Percentiles rank a stretch among this genome's conserved stretches.
These are phyloP conservation scores for Eimeria praecox DNA, from an alignment of 169 alveolate genomes.

Conservation along the genomic window DNA sequence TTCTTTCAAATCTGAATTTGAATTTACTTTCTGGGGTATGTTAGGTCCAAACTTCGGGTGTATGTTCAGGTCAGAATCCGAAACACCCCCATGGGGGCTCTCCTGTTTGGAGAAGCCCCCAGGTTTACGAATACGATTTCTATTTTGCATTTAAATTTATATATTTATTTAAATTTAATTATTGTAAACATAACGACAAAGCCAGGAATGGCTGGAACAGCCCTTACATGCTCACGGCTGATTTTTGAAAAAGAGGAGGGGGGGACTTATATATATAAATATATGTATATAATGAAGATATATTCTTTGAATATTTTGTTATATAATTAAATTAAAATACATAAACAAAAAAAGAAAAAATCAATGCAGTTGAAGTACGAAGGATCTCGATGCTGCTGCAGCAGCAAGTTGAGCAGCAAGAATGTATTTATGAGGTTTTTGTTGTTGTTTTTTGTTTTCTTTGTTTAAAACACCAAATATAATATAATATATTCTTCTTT, in stretches of 20 bases:
- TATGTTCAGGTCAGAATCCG: not conserved
- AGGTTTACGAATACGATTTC: not conserved
- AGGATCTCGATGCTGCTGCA: not conserved
- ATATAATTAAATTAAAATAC: not conserved
- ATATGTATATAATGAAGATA: no score
- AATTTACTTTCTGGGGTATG: not conserved
- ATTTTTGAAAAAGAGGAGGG: no score
- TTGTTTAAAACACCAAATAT: no score
- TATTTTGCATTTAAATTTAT: not conserved
- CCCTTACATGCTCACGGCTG: no score
- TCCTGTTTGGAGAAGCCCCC: slow-evolving; percentile 44
- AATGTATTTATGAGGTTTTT: not conserved
- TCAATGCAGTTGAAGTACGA: not conserved
- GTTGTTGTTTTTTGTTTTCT: not conserved
- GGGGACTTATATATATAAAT: no score
- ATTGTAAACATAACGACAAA: not conserved
- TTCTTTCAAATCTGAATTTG: not conserved
- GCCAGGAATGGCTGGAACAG: no score
- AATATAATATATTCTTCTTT: no score
- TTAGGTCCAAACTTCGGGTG: slow-evolving; percentile 6
- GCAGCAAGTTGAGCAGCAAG: not conserved
- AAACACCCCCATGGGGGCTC: not conserved
- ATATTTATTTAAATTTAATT: no score
- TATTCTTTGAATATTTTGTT: no score
- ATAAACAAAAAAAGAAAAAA: not conserved